Evolutionary conservation across 768 basidiomycete genomes (phyloP).

Genomic region (Tephrocybe rancida): DNA sequence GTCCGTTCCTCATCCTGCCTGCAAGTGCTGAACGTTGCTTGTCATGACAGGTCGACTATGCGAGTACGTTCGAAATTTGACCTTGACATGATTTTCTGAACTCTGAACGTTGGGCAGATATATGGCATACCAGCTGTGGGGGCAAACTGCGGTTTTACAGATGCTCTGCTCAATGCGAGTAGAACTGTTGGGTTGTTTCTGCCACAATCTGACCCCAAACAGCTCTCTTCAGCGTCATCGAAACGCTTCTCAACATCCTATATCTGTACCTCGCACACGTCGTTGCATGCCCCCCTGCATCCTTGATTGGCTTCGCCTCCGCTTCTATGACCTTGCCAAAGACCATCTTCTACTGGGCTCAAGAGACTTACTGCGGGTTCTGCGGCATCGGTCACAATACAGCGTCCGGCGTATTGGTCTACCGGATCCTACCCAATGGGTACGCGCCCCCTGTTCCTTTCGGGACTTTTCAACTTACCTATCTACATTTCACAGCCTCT

Average conservation of each 20-base stretch:
- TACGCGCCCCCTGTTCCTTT: slow-evolving; percentile 33
- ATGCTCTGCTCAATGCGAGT: slow-evolving; percentile 81
- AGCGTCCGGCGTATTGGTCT: slow-evolving; percentile 46
- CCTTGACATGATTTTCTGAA: not conserved
- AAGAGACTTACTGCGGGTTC: slow-evolving; percentile 78
- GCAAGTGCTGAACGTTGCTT: not conserved
- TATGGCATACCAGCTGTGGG: slow-evolving; percentile 72
- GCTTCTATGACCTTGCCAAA: slow-evolving; percentile 84
- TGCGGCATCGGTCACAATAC: slow-evolving; percentile 80
- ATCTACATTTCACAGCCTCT: slow-evolving; percentile 48
- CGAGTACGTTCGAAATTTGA: slow-evolving; percentile 10
- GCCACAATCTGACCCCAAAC: slow-evolving; percentile 1
- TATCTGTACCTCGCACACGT: slow-evolving; percentile 81
- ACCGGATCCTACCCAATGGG: slow-evolving; percentile 84
- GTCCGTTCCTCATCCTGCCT: slow-evolving; percentile 31
- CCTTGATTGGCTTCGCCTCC: slow-evolving; percentile 72
- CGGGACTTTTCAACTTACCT: not conserved
- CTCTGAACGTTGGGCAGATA: slow-evolving; percentile 41
- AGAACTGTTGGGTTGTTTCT: not conserved
- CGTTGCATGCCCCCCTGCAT: slow-evolving; percentile 60
- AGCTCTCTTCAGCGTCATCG: slow-evolving; percentile 82
- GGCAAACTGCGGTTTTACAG: slow-evolving; percentile 76
- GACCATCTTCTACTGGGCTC: slow-evolving; percentile 79
- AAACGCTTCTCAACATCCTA: slow-evolving; percentile 69
- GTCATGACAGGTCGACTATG: slow-evolving; percentile 33